A percentile compares a stretch with the other conserved stretches of the same genome.
Evolutionary conservation across 139 green algal species (phyloP).

Genomic region (Haematococcus sp.): DNA sequence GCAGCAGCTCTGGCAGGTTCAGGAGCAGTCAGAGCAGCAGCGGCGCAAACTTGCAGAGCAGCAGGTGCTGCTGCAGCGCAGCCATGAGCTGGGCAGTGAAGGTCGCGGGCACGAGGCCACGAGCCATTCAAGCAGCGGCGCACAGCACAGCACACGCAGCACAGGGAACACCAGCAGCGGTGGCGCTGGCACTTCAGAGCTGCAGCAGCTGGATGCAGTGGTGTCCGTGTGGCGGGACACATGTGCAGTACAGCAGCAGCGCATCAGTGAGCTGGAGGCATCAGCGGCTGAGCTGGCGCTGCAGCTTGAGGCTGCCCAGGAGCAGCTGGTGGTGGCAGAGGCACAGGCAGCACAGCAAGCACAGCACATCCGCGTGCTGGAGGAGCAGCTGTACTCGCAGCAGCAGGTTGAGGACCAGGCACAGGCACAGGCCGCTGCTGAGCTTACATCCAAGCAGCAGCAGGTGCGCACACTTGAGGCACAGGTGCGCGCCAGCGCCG

Average conservation of each 20-base stretch:
- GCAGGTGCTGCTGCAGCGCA: background rate
- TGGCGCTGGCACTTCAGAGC: background rate
- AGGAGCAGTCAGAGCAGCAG: constrained; percentile 15
- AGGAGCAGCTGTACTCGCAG: background rate
- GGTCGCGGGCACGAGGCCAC: too few relatives aligned
- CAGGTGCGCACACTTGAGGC: background rate
- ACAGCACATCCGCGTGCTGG: background rate
- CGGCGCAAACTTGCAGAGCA: background rate
- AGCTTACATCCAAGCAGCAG: background rate
- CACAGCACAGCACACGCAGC: background rate
- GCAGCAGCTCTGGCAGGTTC: background rate
- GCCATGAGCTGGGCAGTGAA: too few relatives aligned
- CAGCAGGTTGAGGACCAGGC: background rate
- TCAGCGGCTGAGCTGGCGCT: background rate
- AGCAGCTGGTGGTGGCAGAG: background rate
- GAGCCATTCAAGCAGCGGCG: background rate
- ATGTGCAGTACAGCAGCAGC: background rate
- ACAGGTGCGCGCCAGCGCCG: too few relatives aligned
- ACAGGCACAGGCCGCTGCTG: background rate
- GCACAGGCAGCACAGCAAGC: background rate
- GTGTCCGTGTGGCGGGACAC: background rate
- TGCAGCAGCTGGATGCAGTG: background rate
- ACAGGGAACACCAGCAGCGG: background rate
- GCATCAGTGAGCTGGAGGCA: background rate
- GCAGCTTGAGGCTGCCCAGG: background rate